Evolutionary conservation across 768 basidiomycete genomes (phyloP), one percentile per base, ranked within the genome.

Genomic region (Boletus edulis): DNA sequence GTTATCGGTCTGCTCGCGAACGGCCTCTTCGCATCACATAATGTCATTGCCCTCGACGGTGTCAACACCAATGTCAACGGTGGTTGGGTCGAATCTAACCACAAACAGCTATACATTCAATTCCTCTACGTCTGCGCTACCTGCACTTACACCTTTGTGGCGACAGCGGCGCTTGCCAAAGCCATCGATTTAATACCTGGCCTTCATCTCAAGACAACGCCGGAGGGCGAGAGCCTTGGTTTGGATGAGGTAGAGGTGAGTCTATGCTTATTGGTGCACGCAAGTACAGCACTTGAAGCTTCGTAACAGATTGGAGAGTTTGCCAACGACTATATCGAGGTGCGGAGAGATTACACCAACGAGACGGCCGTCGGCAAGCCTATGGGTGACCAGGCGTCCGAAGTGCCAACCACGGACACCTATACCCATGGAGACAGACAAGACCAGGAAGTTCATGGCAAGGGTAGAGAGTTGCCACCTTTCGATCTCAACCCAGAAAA

Each of bases 101-200:
- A 82, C 81, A 85, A 85, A 62, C 90, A 91, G 62, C 77, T 94
- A 20, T 89, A 89, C 59, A 87, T 85, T 61, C 90, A 93, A 54
- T 73, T 92, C 53, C 79, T 79, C 7, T 87, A 86, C 58, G 75
- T 86, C 45, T 77, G 76, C 57, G 83, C 85, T 41, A 73, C 77
- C 38, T 80, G 77, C 57, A 74, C 66, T 12, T 89, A 87, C 61
- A 78, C 80, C 34, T 85, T 86, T 60, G 80, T 81, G 49, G 76
- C 80, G 41, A 87, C 87, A 9, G 84, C 84, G 0, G 57, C 78
- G 8, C 67, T 87, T n/a, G 83, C 79, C 14, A 86, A 85, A 66
- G 67, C 53, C 15, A 62, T 87, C 46, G 81, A 87, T 58, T 12
- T 76, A 4, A 76, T 84, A 48, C 86, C 86, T 43, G 84, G 85